phyloP scores from a whole-genome alignment of 768 basidiomycete genomes.

The Cubamyces sp. region DNA sequence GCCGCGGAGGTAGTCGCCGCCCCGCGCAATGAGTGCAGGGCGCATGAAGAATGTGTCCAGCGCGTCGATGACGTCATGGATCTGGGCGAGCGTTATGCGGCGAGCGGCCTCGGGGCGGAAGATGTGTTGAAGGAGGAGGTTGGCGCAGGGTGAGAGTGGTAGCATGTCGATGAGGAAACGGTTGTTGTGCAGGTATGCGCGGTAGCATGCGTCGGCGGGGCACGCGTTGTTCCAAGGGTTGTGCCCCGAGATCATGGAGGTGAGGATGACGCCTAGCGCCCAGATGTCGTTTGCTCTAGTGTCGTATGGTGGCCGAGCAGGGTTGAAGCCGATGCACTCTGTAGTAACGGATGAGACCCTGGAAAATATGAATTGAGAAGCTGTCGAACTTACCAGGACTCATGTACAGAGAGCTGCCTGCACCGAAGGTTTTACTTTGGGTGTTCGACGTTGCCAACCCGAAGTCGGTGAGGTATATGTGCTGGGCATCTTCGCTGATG shows the following conservation, averaged over 20 bases:
- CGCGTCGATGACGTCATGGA: slow-evolving; percentile 56
- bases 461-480: slow-evolving; percentile 52
- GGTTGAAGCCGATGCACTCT: slow-evolving; percentile 30
- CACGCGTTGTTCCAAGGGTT: slow-evolving; percentile 95
- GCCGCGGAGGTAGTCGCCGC: slow-evolving; percentile 15
- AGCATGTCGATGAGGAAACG: slow-evolving; percentile 62
- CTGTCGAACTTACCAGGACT: slow-evolving; percentile 58
- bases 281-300: slow-evolving; percentile 31
- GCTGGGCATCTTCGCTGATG: slow-evolving; percentile 43
- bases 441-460: slow-evolving; percentile 35
- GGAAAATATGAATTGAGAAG: slow-evolving; percentile 33
- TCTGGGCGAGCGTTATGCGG: slow-evolving; percentile 38
- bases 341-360: background rate
- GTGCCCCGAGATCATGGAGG: slow-evolving; percentile 89
- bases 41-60: slow-evolving; percentile 57
- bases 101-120: slow-evolving; percentile 34
- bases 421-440: slow-evolving; percentile 51
- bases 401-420: slow-evolving; percentile 70
- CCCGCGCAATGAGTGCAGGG: slow-evolving; percentile 15
- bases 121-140: slow-evolving; percentile 35
- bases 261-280: slow-evolving; percentile 38
- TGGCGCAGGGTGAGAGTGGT: slow-evolving; percentile 36
- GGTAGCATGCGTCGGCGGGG: slow-evolving; percentile 79
- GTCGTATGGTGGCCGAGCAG: slow-evolving; percentile 16
- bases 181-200: slow-evolving; percentile 78